phyloP scores from a whole-genome alignment of 2,329 filamentous ascomycete species.

The Sclerotinia spermophila region DNA sequence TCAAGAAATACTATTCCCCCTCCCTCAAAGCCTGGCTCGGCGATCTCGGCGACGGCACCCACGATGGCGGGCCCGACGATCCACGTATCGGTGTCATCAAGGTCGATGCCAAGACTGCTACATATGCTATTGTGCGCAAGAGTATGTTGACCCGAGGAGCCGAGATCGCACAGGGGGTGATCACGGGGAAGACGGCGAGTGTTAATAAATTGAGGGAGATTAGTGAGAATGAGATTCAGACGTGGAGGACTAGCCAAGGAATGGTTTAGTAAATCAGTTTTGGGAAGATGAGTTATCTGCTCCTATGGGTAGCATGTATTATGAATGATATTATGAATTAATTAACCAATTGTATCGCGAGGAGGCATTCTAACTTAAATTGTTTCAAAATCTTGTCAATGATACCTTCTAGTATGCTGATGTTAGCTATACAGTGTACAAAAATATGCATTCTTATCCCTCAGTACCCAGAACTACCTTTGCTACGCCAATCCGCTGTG shows the following conservation, averaged over 20 bases:
- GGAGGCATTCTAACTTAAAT: neutral
- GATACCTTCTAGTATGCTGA: neutral
- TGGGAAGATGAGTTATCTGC: neutral
- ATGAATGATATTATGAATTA: neutral
- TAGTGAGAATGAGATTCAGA: constrained; percentile 56
- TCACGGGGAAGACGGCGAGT: constrained; percentile 66
- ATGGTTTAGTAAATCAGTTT: neutral
- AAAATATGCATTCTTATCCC: neutral
- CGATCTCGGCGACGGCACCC: constrained; percentile 76
- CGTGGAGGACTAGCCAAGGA: constrained; percentile 14
- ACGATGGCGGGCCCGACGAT: constrained; percentile 78
- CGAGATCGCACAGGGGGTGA: constrained; percentile 71
- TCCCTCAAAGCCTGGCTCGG: constrained; percentile 80
- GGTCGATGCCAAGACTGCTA: constrained; percentile 67
- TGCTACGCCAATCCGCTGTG: neutral
- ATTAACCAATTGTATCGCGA: neutral
- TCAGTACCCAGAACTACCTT: neutral
- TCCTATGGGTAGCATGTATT: neutral
- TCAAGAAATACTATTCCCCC: constrained; percentile 73
- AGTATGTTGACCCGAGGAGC: constrained; percentile 60
- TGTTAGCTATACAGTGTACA: neutral
- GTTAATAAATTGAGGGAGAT: constrained; percentile 78
- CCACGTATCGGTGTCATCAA: constrained; percentile 79
- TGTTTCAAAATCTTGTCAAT: neutral
- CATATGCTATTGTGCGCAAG: constrained; percentile 64